Conservation (phyloP, 2,329 filamentous ascomycete species). For the Myriosclerotinia duriaeana region DNA sequence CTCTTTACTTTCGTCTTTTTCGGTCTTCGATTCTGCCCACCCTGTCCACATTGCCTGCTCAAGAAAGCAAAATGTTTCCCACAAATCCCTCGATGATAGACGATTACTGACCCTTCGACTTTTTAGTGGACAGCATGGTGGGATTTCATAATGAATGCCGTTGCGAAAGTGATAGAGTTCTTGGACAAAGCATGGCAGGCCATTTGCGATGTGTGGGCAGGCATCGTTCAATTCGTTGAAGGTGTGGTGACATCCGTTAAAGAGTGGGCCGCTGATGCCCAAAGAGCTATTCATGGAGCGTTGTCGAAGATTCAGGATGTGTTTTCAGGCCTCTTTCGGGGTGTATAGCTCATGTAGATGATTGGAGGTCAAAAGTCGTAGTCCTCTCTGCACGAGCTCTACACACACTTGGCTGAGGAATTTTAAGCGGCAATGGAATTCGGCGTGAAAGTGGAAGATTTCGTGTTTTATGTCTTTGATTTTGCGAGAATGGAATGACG, state of each 20-base stretch:
- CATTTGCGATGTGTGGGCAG: not conserved
- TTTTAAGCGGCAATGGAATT: too few species aligned
- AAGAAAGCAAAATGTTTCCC: too few species aligned
- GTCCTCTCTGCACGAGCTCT: not conserved
- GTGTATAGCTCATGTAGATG: not conserved
- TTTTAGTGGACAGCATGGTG: not conserved
- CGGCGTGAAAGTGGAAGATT: too few species aligned
- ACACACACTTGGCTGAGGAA: not conserved
- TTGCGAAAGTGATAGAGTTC: not conserved
- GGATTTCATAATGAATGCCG: not conserved
- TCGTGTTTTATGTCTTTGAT: too few species aligned
- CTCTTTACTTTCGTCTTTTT: not conserved
- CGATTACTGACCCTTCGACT: not conserved
- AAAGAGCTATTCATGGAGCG: not conserved
- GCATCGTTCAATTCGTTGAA: not conserved
- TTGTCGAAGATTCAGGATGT: not conserved
- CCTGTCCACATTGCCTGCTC: too few species aligned
- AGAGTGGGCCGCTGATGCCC: not conserved
- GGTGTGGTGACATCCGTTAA: not conserved
- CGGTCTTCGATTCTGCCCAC: too few species aligned
- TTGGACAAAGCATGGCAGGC: not conserved
- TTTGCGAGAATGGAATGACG: too few species aligned
- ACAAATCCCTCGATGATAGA: too few species aligned
- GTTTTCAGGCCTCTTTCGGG: not conserved
- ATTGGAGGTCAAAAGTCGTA: not conserved